These are phyloP conservation scores for Phytopythium cucurbitacearum DNA, from an alignment of 352 stramenopile species.

Conservation along the genomic window DNA sequence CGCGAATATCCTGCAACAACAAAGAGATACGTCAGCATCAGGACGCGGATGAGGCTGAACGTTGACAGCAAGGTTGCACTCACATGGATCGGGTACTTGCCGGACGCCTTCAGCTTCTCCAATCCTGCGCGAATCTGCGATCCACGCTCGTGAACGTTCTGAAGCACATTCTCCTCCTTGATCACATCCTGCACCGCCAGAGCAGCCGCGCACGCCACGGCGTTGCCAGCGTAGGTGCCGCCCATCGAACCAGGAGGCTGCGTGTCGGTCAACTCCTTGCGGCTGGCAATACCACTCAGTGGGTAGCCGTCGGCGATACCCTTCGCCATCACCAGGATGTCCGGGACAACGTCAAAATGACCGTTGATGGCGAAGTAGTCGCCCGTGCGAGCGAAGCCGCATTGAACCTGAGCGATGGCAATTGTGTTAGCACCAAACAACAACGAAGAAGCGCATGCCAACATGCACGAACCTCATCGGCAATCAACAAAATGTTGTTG, in stretches of 20 bases:
- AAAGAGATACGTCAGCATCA: conserved; percentile 1
- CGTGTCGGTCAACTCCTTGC: conserved; percentile 81
- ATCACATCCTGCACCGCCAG: conserved; percentile 88
- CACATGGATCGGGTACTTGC: conserved; percentile 59
- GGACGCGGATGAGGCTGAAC: too few species aligned
- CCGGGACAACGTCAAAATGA: conserved; percentile 79
- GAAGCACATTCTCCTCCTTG: conserved; percentile 84
- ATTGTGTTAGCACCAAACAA: conserved; percentile 2
- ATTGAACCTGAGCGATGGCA: conserved; percentile 56
- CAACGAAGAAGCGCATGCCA: neutral
- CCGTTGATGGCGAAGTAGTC: conserved; percentile 87
- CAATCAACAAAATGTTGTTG: conserved; percentile 92
- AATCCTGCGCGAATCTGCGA: conserved; percentile 76
- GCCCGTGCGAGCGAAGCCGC: conserved; percentile 85
- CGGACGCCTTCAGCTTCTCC: conserved; percentile 64
- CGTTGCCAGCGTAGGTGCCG: conserved; percentile 92
- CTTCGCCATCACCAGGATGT: conserved; percentile 93
- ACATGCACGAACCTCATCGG: conserved; percentile 57
- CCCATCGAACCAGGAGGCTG: conserved; percentile 89
- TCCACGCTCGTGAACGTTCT: conserved; percentile 74
- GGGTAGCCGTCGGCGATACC: conserved; percentile 91
- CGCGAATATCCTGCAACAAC: conserved; percentile 69
- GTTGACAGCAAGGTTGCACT: neutral
- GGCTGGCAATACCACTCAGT: conserved; percentile 85
- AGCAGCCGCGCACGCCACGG: conserved; percentile 88